Evolutionary conservation across 352 stramenopile genomes (phyloP), one percentile per base, ranked within the genome.

Genomic region (Thalassiosira mediterranea): DNA sequence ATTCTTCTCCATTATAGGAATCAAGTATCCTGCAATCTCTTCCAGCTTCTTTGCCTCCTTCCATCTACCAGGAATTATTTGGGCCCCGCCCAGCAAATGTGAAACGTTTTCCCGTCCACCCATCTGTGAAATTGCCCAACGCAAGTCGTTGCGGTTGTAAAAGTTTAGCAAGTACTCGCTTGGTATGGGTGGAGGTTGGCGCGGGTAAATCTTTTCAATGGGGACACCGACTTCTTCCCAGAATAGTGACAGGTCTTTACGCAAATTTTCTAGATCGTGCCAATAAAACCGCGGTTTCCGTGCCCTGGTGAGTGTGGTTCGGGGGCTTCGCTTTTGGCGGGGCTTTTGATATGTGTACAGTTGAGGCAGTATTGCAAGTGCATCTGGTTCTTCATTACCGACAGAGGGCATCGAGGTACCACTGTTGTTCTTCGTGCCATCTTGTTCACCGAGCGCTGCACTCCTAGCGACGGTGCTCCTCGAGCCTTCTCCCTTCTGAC

Each of bases 31-130:
- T 37, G 79, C 60, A 5, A 90, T 48, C 19, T 82, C 57, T 3
- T 64, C 46, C 13, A 51, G 44, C 57, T 72, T n/a, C 17, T 78
- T 64, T 19, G 78, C 84, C 5, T 83, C 56, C 31, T 67, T 73
- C 84, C 84, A 90, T 47, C 76, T 85, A 21, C 84, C 84, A 37
- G 81, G 78, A 57, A 90, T 81, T 17, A 89, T 76, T 47, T 48
- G 32, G 31, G 73, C 57, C 17, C 60, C 72, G 57, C 69, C 61
- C 37, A 74, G 37, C 47, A 81, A 73, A 53, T 75, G 1, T 32
- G 67, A 57, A 56, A 87, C n/a, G 19, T 51, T 63, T 47, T 84
- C 57, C 23, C 78, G 52, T 31, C 68, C 84, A 40, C 77, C 71
- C 53, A 76, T 66, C 42, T 64, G 60, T 10, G 60, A 57, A 44